These are phyloP conservation scores for Paxillus involutus DNA, from an alignment of 768 basidiomycete genomes.

Conservation along the genomic window DNA sequence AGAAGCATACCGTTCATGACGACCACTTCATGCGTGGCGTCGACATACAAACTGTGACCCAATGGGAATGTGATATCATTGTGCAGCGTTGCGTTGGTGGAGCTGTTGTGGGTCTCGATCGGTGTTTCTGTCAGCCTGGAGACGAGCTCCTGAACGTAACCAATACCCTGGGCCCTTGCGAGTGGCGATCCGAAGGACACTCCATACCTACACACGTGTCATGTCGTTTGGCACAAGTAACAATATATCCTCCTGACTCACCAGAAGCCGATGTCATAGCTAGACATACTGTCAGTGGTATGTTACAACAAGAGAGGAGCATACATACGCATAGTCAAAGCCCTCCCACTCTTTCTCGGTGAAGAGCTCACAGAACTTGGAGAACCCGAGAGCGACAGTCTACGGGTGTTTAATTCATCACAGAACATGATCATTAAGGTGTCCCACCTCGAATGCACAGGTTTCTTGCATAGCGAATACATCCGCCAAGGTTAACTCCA, in stretches of 20 bases:
- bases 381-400: no score
- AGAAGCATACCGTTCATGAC: conserved; percentile 61
- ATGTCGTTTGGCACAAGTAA: no score
- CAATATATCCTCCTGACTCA: no score
- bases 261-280: no score
- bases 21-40: conserved; percentile 85
- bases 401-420: conserved; percentile 37
- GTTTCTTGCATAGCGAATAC: no score
- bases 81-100: conserved; percentile 78
- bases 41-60: conserved; percentile 71
- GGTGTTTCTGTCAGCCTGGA: conserved; percentile 75
- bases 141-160: conserved; percentile 46
- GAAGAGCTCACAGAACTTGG: no score
- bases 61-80: conserved; percentile 68
- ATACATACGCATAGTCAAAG: conserved; percentile 56
- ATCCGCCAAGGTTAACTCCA: no score
- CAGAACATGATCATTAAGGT: conserved; percentile 34
- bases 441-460: no score
- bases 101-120: conserved; percentile 66
- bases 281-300: background rate
- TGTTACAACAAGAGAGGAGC: no score
- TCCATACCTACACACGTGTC: no score
- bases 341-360: conserved; percentile 32
- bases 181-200: no score
- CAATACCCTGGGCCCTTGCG: conserved; percentile 20